Evolutionary conservation across 179 eudicot genomes (phyloP), one percentile per base, ranked within the genome.

Genomic region (Spinacia oleracea): DNA sequence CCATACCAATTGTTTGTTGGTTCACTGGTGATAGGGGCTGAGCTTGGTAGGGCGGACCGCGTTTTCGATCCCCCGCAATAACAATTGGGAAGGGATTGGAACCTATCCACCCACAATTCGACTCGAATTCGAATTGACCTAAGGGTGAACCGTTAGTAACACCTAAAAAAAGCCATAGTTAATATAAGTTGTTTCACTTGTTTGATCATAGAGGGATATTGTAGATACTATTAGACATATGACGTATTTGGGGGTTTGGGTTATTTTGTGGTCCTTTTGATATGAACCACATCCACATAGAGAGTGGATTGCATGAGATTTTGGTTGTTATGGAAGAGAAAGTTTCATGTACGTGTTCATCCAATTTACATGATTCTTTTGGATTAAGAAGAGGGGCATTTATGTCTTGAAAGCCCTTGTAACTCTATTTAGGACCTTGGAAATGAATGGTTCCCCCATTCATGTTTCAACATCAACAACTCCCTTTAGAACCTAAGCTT

Each of bases 191-290:
- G 58, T 80, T 69, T 63, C 6, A 62, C 32, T 3, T n/a, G 58
- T 80, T 69, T 63, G 10, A 62, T 43, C 50, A 77, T 53, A 32
- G 1, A 48, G 1, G 6, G 42, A 59, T 31, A 59, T 31, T 18
- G 43, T 10, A 80, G 62, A 81, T 45, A 75, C 76, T 76, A 75
- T 9, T n/a, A n/a, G n/a, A 45, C 40, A 11, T 6, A 20, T 34
- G 34, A 58, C 14, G 71, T 45, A 15, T 58, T 20, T n/a, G 25
- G 51, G 32, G n/a, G 29, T 29, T 51, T 72, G 16, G 2, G 60
- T 67, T 78, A 53, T 45, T 6, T 76, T 83, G 85, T 76, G 83
- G 85, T 65, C 80, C 82, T 71, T 79, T 76, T 46, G 46, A 53
- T 64, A 42, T 70, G 7, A 76, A 20, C 78, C 85, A 83, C 74